phyloP scores from a whole-genome alignment of 768 basidiomycete species.

The Agrocybe pediades region DNA sequence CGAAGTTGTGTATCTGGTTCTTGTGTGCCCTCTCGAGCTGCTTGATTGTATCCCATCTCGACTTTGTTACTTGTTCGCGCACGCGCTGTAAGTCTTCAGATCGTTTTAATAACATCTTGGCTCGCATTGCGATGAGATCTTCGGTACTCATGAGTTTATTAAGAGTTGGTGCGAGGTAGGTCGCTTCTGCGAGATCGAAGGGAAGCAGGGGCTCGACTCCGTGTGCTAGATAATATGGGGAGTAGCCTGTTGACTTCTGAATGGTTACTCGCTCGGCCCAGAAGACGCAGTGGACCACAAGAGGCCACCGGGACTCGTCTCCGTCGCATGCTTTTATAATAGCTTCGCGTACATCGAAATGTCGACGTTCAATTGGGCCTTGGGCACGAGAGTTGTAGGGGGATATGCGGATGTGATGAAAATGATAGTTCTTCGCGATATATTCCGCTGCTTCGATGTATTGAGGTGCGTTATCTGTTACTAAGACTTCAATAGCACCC shows the following conservation, averaged over 20 bases:
- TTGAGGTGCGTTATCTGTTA: constrained; percentile 26
- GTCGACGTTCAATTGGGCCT: no score
- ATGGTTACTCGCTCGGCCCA: constrained; percentile 34
- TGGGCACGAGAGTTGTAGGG: constrained; percentile 36
- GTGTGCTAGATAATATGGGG: constrained; percentile 33
- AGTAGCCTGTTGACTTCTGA: constrained; percentile 30
- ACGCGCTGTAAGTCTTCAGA: constrained; percentile 9
- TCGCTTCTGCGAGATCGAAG: constrained; percentile 18
- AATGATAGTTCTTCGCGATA: constrained; percentile 24
- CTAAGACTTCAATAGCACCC: constrained; percentile 36
- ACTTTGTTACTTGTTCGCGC: constrained; percentile 3
- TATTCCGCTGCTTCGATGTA: constrained; percentile 15
- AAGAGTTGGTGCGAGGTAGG: constrained; percentile 8
- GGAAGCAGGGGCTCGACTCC: constrained; percentile 31
- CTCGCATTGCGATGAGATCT: constrained; percentile 14
- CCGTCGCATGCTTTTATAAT: constrained; percentile 31
- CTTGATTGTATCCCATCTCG: constrained; percentile 21
- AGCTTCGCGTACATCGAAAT: constrained; percentile 27
- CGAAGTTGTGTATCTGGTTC: no score
- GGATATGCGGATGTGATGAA: constrained; percentile 39
- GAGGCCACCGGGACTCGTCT: constrained; percentile 31
- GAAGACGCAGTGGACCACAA: constrained; percentile 22
- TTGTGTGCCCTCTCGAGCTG: no score
- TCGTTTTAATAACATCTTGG: constrained; percentile 14
- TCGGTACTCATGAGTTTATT: constrained; percentile 1